phyloP scores from a whole-genome alignment of 1,139 yeast genomes.

The Geotrichum fermentans region DNA sequence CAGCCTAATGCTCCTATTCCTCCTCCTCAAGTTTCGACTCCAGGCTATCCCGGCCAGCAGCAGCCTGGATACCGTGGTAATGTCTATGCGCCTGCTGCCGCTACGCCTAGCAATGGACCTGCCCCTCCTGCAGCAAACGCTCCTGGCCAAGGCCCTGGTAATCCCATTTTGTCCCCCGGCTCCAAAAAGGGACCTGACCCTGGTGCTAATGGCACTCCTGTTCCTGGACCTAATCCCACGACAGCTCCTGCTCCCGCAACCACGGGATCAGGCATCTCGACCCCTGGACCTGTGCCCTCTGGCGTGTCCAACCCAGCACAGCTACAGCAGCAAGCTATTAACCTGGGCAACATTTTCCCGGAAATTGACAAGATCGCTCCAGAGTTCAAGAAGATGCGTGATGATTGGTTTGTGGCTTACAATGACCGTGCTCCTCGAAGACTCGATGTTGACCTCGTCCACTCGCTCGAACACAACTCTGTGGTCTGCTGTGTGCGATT shows the following conservation, averaged over 20 bases:
- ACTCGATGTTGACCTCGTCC: slow-evolving; percentile 83
- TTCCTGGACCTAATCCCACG: slow-evolving; percentile 18
- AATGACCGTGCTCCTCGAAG: slow-evolving; percentile 76
- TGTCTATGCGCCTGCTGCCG: slow-evolving; percentile 8
- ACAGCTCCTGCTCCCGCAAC: slow-evolving; percentile 21
- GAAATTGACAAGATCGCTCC: slow-evolving; percentile 74
- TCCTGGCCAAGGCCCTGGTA: slow-evolving; percentile 1
- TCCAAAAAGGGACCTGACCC: slow-evolving; percentile 22
- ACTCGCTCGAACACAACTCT: slow-evolving; percentile 84
- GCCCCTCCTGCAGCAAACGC: not conserved
- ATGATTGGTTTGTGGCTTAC: slow-evolving; percentile 84
- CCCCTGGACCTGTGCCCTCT: slow-evolving; percentile 9
- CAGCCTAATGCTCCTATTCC: slow-evolving; percentile 25
- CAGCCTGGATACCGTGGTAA: slow-evolving; percentile 3
- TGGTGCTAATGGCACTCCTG: slow-evolving; percentile 25
- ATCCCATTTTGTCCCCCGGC: slow-evolving; percentile 18
- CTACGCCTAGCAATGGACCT: slow-evolving; percentile 19
- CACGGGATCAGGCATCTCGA: slow-evolving; percentile 23
- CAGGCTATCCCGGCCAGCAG: not conserved
- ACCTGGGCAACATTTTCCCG: slow-evolving; percentile 55
- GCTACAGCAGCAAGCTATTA: slow-evolving; percentile 35
- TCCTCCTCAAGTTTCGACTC: slow-evolving; percentile 20
- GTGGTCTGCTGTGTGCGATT: slow-evolving; percentile 96
- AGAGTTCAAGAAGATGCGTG: slow-evolving; percentile 77
- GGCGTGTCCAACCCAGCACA: slow-evolving; percentile 23